Evolutionary conservation across 495 filamentous ascomycete genomes (phyloP).

Genomic region (Neurospora discreta): DNA sequence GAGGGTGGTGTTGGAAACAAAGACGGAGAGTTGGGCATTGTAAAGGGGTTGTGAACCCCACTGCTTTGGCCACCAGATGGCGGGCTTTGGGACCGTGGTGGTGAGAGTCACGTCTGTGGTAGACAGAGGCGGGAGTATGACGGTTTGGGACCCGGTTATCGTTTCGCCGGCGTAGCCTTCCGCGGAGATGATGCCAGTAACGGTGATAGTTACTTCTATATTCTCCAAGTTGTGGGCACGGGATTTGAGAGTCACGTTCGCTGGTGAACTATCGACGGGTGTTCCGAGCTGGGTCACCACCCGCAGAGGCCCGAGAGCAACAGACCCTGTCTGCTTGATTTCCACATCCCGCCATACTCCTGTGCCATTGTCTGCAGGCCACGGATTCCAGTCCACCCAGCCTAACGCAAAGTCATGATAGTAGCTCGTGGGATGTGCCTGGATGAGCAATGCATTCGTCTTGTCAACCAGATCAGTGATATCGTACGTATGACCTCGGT

Average conservation of each 20-base stretch:
- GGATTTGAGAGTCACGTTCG: slow-evolving; percentile 33
- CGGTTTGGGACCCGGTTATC: slow-evolving; percentile 14
- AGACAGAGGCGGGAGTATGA: slow-evolving; percentile 29
- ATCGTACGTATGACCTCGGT: slow-evolving; percentile 44
- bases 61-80: slow-evolving; percentile 39
- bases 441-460: slow-evolving; percentile 41
- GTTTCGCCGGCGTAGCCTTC: slow-evolving; percentile 10
- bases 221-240: slow-evolving; percentile 40
- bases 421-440: slow-evolving; percentile 48
- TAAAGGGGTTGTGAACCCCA: slow-evolving; percentile 40
- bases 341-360: slow-evolving; percentile 55
- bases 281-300: slow-evolving; percentile 35
- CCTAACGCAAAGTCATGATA: slow-evolving; percentile 47
- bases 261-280: slow-evolving; percentile 19
- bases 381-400: slow-evolving; percentile 58
- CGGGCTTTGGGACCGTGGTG: slow-evolving; percentile 24
- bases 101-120: slow-evolving; percentile 28
- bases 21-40: slow-evolving; percentile 26
- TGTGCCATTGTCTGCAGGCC: slow-evolving; percentile 44
- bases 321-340: slow-evolving; percentile 44
- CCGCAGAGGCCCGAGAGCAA: slow-evolving; percentile 38
- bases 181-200: slow-evolving; percentile 28
- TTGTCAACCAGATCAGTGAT: slow-evolving; percentile 32
- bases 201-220: slow-evolving; percentile 19
- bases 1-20: slow-evolving; percentile 19